Conservation (phyloP, 148 eudicot species). For the Amaranthus palmeri region DNA sequence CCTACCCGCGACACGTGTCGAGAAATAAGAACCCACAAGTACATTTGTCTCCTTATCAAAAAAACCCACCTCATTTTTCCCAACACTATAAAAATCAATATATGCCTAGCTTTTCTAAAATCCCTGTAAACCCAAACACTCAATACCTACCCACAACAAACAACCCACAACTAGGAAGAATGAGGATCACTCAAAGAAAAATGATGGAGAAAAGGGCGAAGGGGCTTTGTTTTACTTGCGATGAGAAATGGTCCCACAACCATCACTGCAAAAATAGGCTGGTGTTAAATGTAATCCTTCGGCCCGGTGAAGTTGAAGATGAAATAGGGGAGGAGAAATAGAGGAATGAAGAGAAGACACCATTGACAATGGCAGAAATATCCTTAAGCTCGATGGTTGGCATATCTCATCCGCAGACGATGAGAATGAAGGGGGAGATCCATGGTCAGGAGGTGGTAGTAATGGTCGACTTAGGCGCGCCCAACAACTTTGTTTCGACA, state of each 20-base stretch:
- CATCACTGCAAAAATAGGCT: neutral
- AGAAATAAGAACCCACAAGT: neutral
- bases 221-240: neutral
- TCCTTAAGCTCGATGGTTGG: neutral
- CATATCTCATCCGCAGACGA: neutral
- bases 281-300: no score
- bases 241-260: neutral
- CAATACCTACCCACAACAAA: no score
- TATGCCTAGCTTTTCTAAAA: no score
- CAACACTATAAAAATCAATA: no score
- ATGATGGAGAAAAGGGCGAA: neutral
- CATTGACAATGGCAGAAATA: no score
- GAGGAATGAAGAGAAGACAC: no score
- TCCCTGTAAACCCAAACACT: no score
- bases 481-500: neutral
- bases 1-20: neutral
- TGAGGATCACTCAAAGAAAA: no score
- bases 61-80: no score
- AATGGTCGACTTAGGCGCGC: neutral
- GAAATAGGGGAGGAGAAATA: no score
- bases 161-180: no score
- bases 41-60: neutral
- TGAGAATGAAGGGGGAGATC: neutral
- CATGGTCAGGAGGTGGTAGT: neutral
- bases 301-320: no score